Evolutionary conservation across 2,329 filamentous ascomycete genomes (phyloP).

Genomic region (Alternaria viburni): DNA sequence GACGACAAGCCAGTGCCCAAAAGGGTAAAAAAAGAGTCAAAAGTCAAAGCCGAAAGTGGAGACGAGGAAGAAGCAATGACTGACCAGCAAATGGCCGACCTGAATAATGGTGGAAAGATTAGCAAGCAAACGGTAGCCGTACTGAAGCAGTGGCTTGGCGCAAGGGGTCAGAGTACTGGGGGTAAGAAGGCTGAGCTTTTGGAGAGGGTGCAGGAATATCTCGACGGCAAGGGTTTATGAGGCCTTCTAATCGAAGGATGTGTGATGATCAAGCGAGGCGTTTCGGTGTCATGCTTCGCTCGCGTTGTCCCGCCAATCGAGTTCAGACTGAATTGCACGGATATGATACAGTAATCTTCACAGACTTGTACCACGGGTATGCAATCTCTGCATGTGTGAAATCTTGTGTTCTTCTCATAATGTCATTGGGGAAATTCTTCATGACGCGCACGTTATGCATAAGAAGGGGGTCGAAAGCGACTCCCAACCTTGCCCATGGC

Average conservation of each 20-base stretch:
- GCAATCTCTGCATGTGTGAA: neutral
- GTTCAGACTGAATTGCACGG: neutral
- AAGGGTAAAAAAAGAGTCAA: constrained; percentile 36
- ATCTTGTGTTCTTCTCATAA: neutral
- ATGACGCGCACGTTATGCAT: neutral
- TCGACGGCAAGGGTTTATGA: neutral
- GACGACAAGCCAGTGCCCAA: constrained; percentile 29
- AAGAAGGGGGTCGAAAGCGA: neutral
- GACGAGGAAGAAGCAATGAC: constrained; percentile 38
- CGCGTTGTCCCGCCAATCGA: neutral
- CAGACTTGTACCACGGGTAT: neutral
- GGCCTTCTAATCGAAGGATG: neutral
- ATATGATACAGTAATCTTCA: neutral
- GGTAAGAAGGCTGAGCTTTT: constrained; percentile 41
- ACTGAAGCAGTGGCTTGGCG: constrained; percentile 41
- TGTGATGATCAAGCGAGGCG: neutral
- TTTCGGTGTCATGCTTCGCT: neutral
- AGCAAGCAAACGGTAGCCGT: constrained; percentile 49
- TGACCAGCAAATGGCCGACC: constrained; percentile 53
- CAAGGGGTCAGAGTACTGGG: constrained; percentile 25
- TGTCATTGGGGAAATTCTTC: neutral
- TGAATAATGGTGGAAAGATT: constrained; percentile 53
- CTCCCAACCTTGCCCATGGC: neutral
- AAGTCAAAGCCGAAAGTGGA: constrained; percentile 27
- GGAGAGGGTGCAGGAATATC: neutral